These are phyloP conservation scores for Penicillium coffeae DNA, from an alignment of 495 filamentous ascomycete genomes.

Conservation along the genomic window DNA sequence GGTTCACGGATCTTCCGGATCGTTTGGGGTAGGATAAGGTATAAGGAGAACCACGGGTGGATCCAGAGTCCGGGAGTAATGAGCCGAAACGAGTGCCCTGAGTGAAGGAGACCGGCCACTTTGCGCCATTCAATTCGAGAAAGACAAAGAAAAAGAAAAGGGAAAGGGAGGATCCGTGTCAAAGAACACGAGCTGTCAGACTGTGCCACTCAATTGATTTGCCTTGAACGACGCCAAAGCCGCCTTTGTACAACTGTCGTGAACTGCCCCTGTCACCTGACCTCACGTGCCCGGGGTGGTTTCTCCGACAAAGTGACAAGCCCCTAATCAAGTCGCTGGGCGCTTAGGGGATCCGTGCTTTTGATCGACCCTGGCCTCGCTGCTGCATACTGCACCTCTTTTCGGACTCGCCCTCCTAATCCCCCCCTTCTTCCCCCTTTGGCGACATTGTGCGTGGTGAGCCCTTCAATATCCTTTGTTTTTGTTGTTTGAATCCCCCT, in stretches of 20 bases:
- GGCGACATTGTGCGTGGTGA: slow-evolving; percentile 5
- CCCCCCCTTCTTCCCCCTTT: slow-evolving; percentile 8
- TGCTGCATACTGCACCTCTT: slow-evolving; percentile 20
- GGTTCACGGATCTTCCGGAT: background rate
- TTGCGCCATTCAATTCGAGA: background rate
- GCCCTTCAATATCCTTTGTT: background rate
- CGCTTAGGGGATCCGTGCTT: slow-evolving; percentile 21
- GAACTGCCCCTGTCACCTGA: background rate
- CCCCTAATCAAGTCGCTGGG: slow-evolving; percentile 23
- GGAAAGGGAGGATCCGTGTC: no score
- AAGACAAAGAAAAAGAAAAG: background rate
- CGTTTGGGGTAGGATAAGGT: background rate
- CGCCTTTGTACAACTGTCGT: background rate
- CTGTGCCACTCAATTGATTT: no score
- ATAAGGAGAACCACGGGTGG: background rate
- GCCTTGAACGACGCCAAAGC: no score
- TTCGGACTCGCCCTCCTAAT: slow-evolving; percentile 11
- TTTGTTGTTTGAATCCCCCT: background rate
- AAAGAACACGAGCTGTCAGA: no score
- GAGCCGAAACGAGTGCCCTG: background rate
- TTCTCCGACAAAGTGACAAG: slow-evolving; percentile 1
- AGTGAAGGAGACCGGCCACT: background rate
- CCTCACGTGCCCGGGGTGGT: background rate
- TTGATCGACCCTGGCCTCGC: slow-evolving; percentile 28
- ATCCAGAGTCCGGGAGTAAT: background rate